phyloP scores from a whole-genome alignment of 2,329 filamentous ascomycete species.

The Fusarium haematococcum region DNA sequence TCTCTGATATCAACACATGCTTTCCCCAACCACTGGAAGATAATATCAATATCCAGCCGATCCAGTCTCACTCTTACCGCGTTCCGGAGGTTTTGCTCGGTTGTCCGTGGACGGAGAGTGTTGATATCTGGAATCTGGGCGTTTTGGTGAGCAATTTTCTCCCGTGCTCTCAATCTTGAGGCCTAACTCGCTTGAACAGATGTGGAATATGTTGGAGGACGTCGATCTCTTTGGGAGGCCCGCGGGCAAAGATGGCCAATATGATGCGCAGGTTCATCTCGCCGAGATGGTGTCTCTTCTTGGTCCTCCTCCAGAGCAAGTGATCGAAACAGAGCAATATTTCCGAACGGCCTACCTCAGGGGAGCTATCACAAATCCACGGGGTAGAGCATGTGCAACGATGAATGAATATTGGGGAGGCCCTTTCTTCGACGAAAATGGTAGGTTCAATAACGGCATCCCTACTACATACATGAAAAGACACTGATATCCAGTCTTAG shows the following conservation, averaged over 20 bases:
- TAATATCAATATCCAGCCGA: too few species aligned
- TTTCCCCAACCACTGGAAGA: too few species aligned
- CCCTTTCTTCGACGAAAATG: conserved; percentile 30
- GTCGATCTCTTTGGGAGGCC: conserved; percentile 28
- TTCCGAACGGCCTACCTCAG: conserved; percentile 20
- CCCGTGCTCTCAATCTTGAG: background rate
- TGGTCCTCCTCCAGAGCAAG: conserved; percentile 21
- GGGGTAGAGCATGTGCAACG: conserved; percentile 13
- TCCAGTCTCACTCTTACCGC: conserved; percentile 14
- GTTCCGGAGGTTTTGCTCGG: conserved; percentile 42
- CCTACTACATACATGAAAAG: too few species aligned
- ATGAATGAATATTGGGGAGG: conserved; percentile 41
- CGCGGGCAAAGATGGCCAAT: conserved; percentile 34
- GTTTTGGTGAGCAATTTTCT: conserved; percentile 1
- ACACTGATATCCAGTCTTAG: background rate
- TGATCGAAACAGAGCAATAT: conserved; percentile 30
- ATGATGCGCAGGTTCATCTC: conserved; percentile 40
- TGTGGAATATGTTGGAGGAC: conserved; percentile 41
- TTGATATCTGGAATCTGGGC: conserved; percentile 21
- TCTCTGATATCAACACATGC: too few species aligned
- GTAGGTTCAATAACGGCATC: background rate
- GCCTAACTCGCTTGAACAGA: conserved; percentile 8
- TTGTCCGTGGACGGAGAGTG: conserved; percentile 18
- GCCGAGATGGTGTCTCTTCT: conserved; percentile 35
- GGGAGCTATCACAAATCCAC: background rate